Evolutionary conservation across 208 protist genomes (phyloP).

Genomic region (Trypanosomatidae sp.): DNA sequence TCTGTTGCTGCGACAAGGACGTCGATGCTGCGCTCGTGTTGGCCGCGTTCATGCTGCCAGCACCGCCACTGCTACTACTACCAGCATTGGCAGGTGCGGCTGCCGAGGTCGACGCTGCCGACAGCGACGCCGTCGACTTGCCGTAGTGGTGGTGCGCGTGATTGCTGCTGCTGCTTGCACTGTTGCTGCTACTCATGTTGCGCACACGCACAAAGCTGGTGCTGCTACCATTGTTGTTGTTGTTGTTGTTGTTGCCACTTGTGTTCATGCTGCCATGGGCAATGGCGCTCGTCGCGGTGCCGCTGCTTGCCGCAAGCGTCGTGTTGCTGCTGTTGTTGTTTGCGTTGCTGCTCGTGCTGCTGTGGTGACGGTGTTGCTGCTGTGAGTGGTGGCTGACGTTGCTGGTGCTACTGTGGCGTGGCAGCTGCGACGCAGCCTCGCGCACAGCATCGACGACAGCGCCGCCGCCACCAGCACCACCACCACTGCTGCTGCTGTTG

Average conservation of each 20-base stretch:
- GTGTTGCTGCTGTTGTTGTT: neutral
- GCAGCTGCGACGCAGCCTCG: neutral
- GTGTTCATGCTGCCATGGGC: neutral
- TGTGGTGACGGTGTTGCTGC: neutral
- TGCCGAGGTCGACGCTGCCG: too few relatives aligned
- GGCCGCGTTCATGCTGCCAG: neutral
- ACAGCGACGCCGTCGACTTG: too few relatives aligned
- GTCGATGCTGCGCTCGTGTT: neutral
- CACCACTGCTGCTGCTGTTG: conserved; percentile 6
- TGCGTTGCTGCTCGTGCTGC: neutral
- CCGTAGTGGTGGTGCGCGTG: too few relatives aligned
- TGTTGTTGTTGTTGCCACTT: neutral
- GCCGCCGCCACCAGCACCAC: neutral
- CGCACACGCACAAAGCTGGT: neutral
- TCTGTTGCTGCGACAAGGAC: too few relatives aligned
- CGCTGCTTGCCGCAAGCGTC: neutral
- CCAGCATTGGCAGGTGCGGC: too few relatives aligned
- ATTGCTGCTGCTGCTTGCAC: neutral
- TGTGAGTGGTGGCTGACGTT: too few relatives aligned
- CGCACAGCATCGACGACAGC: conserved; percentile 1
- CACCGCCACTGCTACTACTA: neutral
- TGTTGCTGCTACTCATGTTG: neutral
- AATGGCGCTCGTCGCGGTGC: neutral
- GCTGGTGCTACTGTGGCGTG: neutral
- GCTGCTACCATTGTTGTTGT: neutral